Percentiles rank a stretch among this genome's conserved stretches.
Evolutionary conservation across 805 yeast species (phyloP).

Genomic region (Saturnispora zaruensis): DNA sequence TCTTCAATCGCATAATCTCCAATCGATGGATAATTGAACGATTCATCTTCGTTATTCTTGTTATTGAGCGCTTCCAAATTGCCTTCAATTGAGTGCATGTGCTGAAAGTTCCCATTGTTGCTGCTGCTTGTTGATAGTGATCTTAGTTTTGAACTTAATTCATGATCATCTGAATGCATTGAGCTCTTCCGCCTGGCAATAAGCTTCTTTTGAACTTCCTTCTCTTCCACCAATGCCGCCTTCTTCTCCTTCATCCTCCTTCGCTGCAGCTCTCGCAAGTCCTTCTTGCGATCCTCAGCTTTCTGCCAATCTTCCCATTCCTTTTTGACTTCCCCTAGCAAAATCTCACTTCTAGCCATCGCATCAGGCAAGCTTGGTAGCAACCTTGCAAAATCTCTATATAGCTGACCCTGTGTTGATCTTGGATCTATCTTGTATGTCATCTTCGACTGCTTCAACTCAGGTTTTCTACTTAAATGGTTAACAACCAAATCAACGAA

Average conservation of each 20-base stretch:
- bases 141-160: conserved; percentile 19
- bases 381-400: conserved; percentile 22
- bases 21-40: conserved; percentile 15
- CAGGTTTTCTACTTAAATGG: conserved; percentile 39
- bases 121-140: conserved; percentile 17
- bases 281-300: conserved; percentile 18
- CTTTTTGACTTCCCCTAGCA: conserved; percentile 21
- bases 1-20: conserved; percentile 14
- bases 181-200: conserved; percentile 14
- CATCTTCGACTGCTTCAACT: conserved; percentile 24
- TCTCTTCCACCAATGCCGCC: conserved; percentile 12
- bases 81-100: conserved; percentile 1
- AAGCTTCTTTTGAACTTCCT: conserved; percentile 6
- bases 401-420: conserved; percentile 20
- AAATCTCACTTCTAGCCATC: conserved; percentile 26
- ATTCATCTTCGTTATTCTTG: background rate
- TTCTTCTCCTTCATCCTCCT: conserved; percentile 16
- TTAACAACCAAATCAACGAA: conserved; percentile 50
- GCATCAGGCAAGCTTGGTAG: conserved; percentile 20
- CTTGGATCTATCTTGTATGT: conserved; percentile 16
- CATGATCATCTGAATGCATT: conserved; percentile 14
- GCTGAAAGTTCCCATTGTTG: background rate
- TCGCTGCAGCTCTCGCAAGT: conserved; percentile 18
- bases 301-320: conserved; percentile 20
- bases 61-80: background rate